A percentile compares a stretch with the other conserved stretches of the same genome.
Evolutionary conservation across 352 stramenopile genomes (phyloP).

Genomic region (Globisporangium radiosum): DNA sequence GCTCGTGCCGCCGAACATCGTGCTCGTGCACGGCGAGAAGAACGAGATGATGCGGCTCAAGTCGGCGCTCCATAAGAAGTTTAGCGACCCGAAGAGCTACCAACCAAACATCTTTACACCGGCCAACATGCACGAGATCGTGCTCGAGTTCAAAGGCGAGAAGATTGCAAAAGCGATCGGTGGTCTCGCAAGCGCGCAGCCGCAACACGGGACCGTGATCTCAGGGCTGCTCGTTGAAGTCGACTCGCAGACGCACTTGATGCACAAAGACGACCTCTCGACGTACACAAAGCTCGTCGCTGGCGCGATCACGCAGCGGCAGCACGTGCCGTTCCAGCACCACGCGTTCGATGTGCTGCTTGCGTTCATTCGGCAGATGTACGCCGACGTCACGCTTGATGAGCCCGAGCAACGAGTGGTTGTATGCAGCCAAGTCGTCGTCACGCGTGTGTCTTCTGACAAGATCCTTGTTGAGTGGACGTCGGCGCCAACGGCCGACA

Average conservation of each 20-base stretch:
- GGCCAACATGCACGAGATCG: slow-evolving; percentile 85
- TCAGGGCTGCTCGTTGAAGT: slow-evolving; percentile 81
- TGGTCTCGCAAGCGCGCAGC: slow-evolving; percentile 55
- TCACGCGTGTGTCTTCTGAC: slow-evolving; percentile 36
- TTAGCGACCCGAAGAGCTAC: slow-evolving; percentile 83
- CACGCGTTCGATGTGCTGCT: slow-evolving; percentile 77
- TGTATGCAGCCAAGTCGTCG: slow-evolving; percentile 63
- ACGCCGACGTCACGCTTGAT: slow-evolving; percentile 55
- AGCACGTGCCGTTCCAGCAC: slow-evolving; percentile 79
- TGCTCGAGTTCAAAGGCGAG: slow-evolving; percentile 84
- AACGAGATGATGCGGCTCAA: slow-evolving; percentile 97
- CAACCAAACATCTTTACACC: slow-evolving; percentile 76
- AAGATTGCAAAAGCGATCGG: slow-evolving; percentile 87
- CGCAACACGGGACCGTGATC: slow-evolving; percentile 73
- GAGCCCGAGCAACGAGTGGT: slow-evolving; percentile 55
- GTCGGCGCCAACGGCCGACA: slow-evolving; percentile 90
- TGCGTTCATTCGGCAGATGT: slow-evolving; percentile 82
- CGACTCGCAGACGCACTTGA: slow-evolving; percentile 80
- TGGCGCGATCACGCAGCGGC: slow-evolving; percentile 74
- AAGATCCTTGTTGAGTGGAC: slow-evolving; percentile 84
- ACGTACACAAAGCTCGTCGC: slow-evolving; percentile 83
- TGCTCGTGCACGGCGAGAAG: slow-evolving; percentile 96
- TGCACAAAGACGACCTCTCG: slow-evolving; percentile 80
- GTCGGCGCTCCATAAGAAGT: slow-evolving; percentile 87
- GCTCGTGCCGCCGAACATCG: slow-evolving; percentile 90